These are phyloP conservation scores for Vigna reflexopilosa DNA, from an alignment of 306 rosid genomes.

Conservation along the genomic window DNA sequence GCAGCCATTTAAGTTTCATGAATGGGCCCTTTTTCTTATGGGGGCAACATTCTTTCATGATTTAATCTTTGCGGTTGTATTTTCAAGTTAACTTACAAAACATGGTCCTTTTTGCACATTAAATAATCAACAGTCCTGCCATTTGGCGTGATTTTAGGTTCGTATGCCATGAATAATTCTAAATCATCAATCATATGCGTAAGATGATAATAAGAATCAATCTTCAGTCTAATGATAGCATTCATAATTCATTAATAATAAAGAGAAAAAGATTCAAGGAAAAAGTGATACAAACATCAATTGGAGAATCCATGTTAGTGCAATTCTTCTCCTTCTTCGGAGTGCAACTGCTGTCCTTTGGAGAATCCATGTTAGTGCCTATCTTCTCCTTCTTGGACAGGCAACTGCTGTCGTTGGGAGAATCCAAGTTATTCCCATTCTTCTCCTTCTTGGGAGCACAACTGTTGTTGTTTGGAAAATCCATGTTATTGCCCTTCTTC, in stretches of 20 bases:
- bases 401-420: constrained; percentile 18
- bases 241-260: constrained; percentile 25
- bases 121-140: background rate
- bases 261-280: constrained; percentile 34
- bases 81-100: constrained; percentile 8
- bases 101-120: constrained; percentile 16
- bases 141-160: constrained; percentile 25
- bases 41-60: constrained; percentile 31
- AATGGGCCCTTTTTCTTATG: background rate
- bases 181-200: constrained; percentile 16
- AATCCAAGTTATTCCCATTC: constrained; percentile 31
- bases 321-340: constrained; percentile 47
- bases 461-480: constrained; percentile 17
- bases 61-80: constrained; percentile 29
- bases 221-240: constrained; percentile 8
- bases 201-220: constrained; percentile 9
- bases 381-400: constrained; percentile 47
- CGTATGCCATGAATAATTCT: constrained; percentile 23
- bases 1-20: constrained; percentile 22
- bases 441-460: constrained; percentile 47
- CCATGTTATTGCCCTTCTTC: constrained; percentile 31
- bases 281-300: constrained; percentile 54
- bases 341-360: constrained; percentile 42
- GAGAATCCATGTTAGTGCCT: constrained; percentile 42
- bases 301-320: constrained; percentile 45